Evolutionary conservation across 805 yeast genomes (phyloP), one percentile per base, ranked within the genome.

Genomic region (Zygosaccharomyces pseudorouxii): DNA sequence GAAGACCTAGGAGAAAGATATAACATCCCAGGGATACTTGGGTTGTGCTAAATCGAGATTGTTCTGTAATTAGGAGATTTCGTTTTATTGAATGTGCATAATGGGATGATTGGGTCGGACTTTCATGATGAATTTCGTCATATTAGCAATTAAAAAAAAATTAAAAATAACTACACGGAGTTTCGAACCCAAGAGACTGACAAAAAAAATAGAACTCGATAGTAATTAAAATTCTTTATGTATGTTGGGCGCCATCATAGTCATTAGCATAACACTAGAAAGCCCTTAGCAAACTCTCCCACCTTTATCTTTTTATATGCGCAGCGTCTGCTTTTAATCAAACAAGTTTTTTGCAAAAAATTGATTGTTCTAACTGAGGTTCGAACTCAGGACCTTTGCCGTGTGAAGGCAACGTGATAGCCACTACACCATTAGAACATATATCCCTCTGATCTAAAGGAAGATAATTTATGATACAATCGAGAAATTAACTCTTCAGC

Each of bases 331-430:
- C n/a, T n/a, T n/a, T n/a, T n/a, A n/a, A n/a, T n/a, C n/a, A n/a
- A n/a, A n/a, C n/a, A n/a, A n/a, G n/a, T 19, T 22, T 18, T 4
- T 41, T 27, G 23, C 9, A 38, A 38, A 35, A 53, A 46, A 48
- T 48, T 45, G 43, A 43, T 1, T n/a, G 69, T 60, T 63, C 65
- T 53, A 62, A 60, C 68, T 59, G 70, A 60, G 70, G 70, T 53
- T 65, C 67, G 70, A 65, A 65, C 70, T 60, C 70, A 59, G 67
- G 70, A 65, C 70, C 70, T 65, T 64, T 64, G 63, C 69, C 67
- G 70, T 65, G 70, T 65, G 69, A 65, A 63, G 67, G 67, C 63
- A 64, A 65, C 68, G 70, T 65, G 70, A 65, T 65, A 60, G 62
- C 70, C 70, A 55, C 70, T 65, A 65, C 70, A 65, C 70, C 60